These are phyloP conservation scores for Dittrichia graveolens DNA, from an alignment of 129 eudicot genomes.

Conservation along the genomic window DNA sequence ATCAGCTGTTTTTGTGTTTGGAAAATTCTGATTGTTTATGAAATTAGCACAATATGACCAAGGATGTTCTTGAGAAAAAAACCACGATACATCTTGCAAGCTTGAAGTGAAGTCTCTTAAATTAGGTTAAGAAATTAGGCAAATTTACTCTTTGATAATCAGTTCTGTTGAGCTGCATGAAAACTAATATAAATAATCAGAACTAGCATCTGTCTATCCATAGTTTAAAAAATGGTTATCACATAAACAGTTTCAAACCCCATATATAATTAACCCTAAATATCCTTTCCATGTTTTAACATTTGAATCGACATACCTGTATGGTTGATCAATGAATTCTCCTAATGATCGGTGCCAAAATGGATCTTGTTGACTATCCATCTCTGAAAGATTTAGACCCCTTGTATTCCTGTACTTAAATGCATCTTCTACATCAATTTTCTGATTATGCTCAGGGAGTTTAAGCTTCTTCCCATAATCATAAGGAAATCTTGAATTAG, in stretches of 20 bases:
- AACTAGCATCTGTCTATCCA: not conserved
- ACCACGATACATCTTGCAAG: not conserved
- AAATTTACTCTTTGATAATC: too few relatives aligned
- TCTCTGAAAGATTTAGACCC: conserved; percentile 40
- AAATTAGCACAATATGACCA: not conserved
- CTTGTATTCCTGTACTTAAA: conserved; percentile 45
- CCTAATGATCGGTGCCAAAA: conserved; percentile 50
- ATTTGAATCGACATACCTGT: conserved; percentile 43
- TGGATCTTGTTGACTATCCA: conserved; percentile 47
- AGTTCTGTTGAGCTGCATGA: too few relatives aligned
- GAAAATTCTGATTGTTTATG: not conserved
- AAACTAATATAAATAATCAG: not conserved
- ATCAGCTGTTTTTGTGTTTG: not conserved
- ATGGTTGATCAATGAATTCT: conserved; percentile 42
- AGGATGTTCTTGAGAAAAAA: not conserved
- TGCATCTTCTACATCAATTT: conserved; percentile 47
- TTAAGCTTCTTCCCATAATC: conserved; percentile 59
- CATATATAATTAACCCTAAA: too few relatives aligned
- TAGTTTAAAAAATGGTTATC: not conserved
- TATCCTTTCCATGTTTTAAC: not conserved
- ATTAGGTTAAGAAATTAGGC: too few relatives aligned
- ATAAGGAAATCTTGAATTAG: conserved; percentile 46
- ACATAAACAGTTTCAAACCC: not conserved
- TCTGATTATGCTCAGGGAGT: conserved; percentile 46
- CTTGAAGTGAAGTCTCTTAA: too few relatives aligned